phyloP scores from a whole-genome alignment of 805 yeast genomes.

The Saturnispora kantuleensis region DNA sequence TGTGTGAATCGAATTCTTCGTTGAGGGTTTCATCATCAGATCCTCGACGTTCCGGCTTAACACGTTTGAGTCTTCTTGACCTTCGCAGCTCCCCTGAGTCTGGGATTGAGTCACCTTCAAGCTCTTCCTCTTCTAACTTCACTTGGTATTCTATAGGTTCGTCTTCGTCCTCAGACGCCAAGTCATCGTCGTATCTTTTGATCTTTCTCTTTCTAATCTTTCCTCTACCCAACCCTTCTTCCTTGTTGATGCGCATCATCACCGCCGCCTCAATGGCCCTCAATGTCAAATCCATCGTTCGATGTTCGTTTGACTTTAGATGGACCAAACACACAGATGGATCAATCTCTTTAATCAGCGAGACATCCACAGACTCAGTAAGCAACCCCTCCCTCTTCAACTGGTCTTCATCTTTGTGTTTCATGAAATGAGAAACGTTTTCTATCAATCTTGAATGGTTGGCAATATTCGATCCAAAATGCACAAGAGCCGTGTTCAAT shows the following conservation, averaged over 20 bases:
- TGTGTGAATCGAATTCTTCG: constrained; percentile 8
- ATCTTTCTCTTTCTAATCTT: constrained; percentile 8
- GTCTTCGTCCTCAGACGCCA: constrained; percentile 9
- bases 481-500: constrained; percentile 30
- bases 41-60: constrained; percentile 3
- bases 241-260: constrained; percentile 1
- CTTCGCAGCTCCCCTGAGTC: constrained; percentile 9
- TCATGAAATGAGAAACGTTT: constrained; percentile 15
- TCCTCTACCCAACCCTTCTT: constrained; percentile 5
- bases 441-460: constrained; percentile 29
- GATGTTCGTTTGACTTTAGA: constrained; percentile 12
- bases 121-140: constrained; percentile 7
- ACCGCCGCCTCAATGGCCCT: constrained; percentile 12
- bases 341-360: constrained; percentile 13
- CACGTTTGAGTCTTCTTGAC: constrained; percentile 6
- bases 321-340: constrained; percentile 11
- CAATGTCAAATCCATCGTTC: constrained; percentile 10
- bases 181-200: constrained; percentile 8
- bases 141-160: constrained; percentile 12
- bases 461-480: constrained; percentile 34
- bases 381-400: not conserved
- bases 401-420: constrained; percentile 6
- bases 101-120: not conserved
- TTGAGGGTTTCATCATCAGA: constrained; percentile 8
- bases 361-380: not conserved